A percentile compares a stretch with the other conserved stretches of the same genome.
phyloP scores from a whole-genome alignment of 352 stramenopile species.

The Saprolegnia parasitica region DNA sequence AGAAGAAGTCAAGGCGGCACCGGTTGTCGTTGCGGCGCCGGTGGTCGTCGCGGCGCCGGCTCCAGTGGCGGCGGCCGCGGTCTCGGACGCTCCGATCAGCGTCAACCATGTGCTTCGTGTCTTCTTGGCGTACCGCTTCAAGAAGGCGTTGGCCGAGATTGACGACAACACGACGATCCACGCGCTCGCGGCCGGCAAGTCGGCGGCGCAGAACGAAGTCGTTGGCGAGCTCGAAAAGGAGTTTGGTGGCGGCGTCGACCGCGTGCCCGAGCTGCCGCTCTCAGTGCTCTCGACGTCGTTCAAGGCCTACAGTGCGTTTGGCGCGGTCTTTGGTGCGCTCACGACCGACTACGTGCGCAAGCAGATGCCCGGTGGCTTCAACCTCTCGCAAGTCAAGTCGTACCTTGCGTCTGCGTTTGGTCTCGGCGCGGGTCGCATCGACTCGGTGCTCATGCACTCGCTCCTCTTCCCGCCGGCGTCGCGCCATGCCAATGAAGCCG shows the following conservation, averaged over 20 bases:
- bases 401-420: conserved; percentile 56
- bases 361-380: conserved; percentile 84
- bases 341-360: conserved; percentile 70
- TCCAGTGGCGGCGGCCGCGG: conserved; percentile 31
- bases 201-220: conserved; percentile 84
- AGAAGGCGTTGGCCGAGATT: conserved; percentile 69
- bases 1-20: conserved; percentile 18
- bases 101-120: conserved; percentile 69
- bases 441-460: conserved; percentile 71
- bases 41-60: conserved; percentile 2
- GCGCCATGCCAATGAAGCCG: conserved; percentile 65
- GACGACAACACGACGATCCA: conserved; percentile 71
- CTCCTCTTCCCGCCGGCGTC: conserved; percentile 51
- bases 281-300: conserved; percentile 70
- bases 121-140: conserved; percentile 63
- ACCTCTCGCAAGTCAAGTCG: conserved; percentile 69
- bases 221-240: conserved; percentile 84
- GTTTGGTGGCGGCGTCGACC: conserved; percentile 66
- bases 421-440: conserved; percentile 60
- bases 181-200: conserved; percentile 77
- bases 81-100: conserved; percentile 57
- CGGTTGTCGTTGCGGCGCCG: conserved; percentile 29
- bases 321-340: conserved; percentile 56
- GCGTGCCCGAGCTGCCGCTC: conserved; percentile 65
- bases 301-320: conserved; percentile 57